Base-by-base conservation (phyloP, 768 basidiomycete species). In the Xanthoconium purpureum region DNA sequence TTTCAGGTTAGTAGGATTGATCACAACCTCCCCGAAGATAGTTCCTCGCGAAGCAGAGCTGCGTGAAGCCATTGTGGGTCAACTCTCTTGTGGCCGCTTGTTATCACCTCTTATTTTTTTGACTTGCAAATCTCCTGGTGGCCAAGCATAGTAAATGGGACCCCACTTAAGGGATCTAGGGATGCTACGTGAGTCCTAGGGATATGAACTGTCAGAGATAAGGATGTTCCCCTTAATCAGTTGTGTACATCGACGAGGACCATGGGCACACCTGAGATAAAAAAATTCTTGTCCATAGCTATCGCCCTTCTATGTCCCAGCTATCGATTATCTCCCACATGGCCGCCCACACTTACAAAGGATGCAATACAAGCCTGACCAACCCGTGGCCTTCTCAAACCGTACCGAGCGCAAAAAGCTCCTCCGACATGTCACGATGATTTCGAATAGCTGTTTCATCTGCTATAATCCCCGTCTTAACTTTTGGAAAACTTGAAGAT, bases 171-270 rank as follows among this genome's bases (percentile, higher is more conserved):
- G 17, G 20, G 11, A 55, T 55, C 20, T 33, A 56, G 49, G 47
- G 46, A 45, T 38, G 5, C 32, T 14, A 17, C n/a, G 18, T 33
- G 38, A 36, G 32, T 29, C 28, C 36, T 45, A 7, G 13, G 12
- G 28, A 39, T 10, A 37, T 18, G 33, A 18, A 30, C 44, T 56
- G 57, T 51, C 45, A 47, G n/a, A 56, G 57, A 58, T 84, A 47
- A 84, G 82, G 29, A 84, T 82, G 9, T 18, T 15, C 35, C 42
- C 51, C 8, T 36, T 28, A 32, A 50, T 15, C 32, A 24, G 10
- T 33, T 7, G 5, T 29, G n/a, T 28, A 15, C 38, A 39, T 39
- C 8, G 37, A 8, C 28, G 6, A 36, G 37, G n/a, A 32, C 9
- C 32, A 42, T 48, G n/a, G 39, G 28, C 29, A 11, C 39, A 49